Base-by-base conservation (phyloP, 345 rosid genomes). In the Syzygium oleosum region DNA sequence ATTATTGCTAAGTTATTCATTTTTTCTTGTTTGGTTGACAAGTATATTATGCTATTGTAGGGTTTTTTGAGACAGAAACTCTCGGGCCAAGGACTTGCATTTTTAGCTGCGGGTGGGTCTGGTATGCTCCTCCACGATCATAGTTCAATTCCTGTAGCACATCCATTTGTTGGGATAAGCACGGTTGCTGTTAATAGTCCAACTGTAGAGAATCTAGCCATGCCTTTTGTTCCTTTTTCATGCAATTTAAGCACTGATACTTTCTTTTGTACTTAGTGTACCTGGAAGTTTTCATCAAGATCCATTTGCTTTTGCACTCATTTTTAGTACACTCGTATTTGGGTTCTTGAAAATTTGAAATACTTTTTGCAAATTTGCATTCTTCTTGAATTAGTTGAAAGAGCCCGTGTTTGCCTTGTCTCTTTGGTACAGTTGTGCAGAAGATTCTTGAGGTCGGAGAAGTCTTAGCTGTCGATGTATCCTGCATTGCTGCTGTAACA, bases 1-100 rank as follows among this genome's bases (percentile, higher is more conserved):
- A 85, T 87, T 21, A 22, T 73, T 31, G 77, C 84, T 59, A 56
- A 68, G 73, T 23, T 59, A 43, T 63, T 85, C 34, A 34, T 38
- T 78, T 63, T 43, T 53, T 80, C 12, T 73, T 73, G 49, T 34
- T 73, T 73, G 41, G 38, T n/a, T 31, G 55, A 12, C 12, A 7
- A 29, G 46, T 41, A 43, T 52, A 87, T 54, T 52, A 84, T 88
- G 68, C 87, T 84, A 43, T 91, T 88, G n/a, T 86, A 98, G 99
- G 98, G 94, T 73, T 94, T 96, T 93, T 92, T 98, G 90, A 94
- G 98, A 89, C 99, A 98, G 94, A 96, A 91, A 90, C 63, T 96
- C 88, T 89, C 98, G 38, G 99, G 99, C 52, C 98, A 94, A 91
- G 99, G 99, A 87, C 98, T 98, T 90, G 99, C 98, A 61, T 98